Percentiles rank a stretch among this genome's conserved stretches.
Evolutionary conservation across 2,329 filamentous ascomycete species (phyloP).

Genomic region (Didymella lethalis): DNA sequence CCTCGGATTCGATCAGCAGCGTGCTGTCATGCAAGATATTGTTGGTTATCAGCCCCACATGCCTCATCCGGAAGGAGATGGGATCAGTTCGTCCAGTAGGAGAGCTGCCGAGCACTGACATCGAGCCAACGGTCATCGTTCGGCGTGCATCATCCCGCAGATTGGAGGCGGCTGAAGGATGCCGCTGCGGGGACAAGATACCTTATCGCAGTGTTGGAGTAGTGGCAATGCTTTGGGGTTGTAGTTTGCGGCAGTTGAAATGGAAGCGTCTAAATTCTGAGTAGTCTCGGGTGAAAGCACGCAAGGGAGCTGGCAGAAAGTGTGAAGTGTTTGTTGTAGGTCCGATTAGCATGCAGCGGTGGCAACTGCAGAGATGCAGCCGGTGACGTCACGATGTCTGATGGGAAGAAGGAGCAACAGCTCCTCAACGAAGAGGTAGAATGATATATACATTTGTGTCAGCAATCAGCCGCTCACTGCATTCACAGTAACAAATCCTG

Average conservation of each 20-base stretch:
- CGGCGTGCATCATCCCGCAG: constrained; percentile 5
- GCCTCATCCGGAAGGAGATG: constrained; percentile 13
- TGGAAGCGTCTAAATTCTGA: not conserved
- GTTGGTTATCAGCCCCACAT: constrained; percentile 18
- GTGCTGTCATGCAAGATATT: constrained; percentile 5
- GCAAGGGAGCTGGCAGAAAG: not conserved
- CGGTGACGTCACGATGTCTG: not conserved
- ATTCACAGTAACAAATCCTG: constrained; percentile 43
- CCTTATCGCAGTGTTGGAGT: constrained; percentile 3
- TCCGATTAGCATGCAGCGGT: not conserved
- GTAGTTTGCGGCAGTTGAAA: not conserved
- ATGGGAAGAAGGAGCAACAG: not conserved
- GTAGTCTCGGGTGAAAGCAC: not conserved
- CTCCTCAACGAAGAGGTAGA: not conserved
- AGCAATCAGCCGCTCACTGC: not conserved
- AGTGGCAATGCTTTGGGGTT: not conserved
- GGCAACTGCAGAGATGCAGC: not conserved
- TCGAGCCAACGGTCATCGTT: constrained; percentile 2
- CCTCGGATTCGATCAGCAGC: not conserved
- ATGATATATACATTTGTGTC: constrained; percentile 7
- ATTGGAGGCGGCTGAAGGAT: constrained; percentile 6
- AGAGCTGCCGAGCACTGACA: constrained; percentile 5
- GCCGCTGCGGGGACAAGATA: constrained; percentile 3
- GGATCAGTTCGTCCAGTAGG: not conserved
- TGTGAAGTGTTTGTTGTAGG: not conserved